Evolutionary conservation across 176 grass and related monocot species (phyloP), one percentile per base, ranked within the genome.

Genomic region (Eragrostis nindensis): DNA sequence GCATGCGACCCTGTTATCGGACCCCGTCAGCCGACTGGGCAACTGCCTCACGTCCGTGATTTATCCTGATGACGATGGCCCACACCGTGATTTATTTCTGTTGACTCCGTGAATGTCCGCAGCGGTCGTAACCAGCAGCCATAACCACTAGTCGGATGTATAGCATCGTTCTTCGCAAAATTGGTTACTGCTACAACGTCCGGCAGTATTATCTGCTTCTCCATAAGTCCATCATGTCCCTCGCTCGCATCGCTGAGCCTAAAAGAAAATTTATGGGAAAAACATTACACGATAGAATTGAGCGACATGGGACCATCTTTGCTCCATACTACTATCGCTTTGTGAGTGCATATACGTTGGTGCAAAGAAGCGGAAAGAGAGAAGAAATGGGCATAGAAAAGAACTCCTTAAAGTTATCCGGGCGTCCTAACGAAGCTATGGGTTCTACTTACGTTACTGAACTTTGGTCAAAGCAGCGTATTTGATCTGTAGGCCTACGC

Each of bases 361-460:
- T 24, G 60, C 6, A 83, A 40, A 83, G 70, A 75, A 32, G 47
- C 54, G 60, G 80, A 83, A 82, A 65, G 21, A 26, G 29, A 8
- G 69, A 41, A 13, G 80, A 83, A 74, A 66, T 29, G 81, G 47
- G 47, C 27, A 62, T 11, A 41, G 10, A 68, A 53, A 54, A 38
- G 1, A 2, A 26, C 29, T 49, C 36, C 19, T 19, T 62, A 78
- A 78, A 78, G 55, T 15, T 38, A 60, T n/a, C 29, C 63, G 30
- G 14, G 32, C 80, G 13, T 7, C 6, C 15, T 36, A 36, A 48
- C 18, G 26, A 25, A 59, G 55, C 42, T 19, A 1, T 71, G 75
- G 63, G 66, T 11, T 85, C 74, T 53, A 52, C 74, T n/a, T n/a
- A n/a, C n/a, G 42, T 22, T 29, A 11, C 53, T 49, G 24, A 11